phyloP scores from a whole-genome alignment of 2,329 filamentous ascomycete species.

The Curvularia eragrostidis region DNA sequence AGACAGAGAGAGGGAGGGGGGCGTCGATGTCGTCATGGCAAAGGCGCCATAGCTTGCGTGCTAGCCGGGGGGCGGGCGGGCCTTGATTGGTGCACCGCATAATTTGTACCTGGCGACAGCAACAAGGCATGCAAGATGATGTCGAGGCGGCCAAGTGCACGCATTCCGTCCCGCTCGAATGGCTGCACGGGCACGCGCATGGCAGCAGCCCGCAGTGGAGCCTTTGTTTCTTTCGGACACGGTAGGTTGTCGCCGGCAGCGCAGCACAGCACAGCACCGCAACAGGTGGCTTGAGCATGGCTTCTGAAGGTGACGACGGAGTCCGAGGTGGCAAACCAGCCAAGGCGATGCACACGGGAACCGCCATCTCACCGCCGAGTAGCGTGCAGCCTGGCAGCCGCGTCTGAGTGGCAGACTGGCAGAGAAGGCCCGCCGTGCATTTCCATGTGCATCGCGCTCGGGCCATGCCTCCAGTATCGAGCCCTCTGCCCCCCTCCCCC shows the following conservation, averaged over 20 bases:
- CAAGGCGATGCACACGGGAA: slow-evolving; percentile 15
- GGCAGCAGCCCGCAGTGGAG: background rate
- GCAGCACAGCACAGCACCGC: background rate
- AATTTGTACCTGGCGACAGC: slow-evolving; percentile 23
- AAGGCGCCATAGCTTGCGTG: slow-evolving; percentile 8
- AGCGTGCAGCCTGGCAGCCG: background rate
- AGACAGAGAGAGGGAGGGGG: slow-evolving; percentile 22
- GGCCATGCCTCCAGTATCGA: background rate
- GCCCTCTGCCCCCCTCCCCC: slow-evolving; percentile 1
- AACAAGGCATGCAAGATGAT: slow-evolving; percentile 27
- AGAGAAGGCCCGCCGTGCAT: slow-evolving; percentile 31
- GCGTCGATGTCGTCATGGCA: slow-evolving; percentile 23
- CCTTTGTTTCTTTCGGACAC: background rate
- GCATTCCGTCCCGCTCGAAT: slow-evolving; percentile 18
- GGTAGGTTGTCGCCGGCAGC: background rate
- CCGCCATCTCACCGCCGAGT: slow-evolving; percentile 32
- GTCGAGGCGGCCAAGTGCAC: slow-evolving; percentile 26
- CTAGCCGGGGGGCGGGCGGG: slow-evolving; percentile 7
- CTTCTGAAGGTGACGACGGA: slow-evolving; percentile 2
- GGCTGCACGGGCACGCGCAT: background rate
- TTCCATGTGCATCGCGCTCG: slow-evolving; percentile 13
- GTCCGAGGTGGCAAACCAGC: slow-evolving; percentile 19
- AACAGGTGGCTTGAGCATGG: slow-evolving; percentile 9
- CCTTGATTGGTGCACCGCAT: slow-evolving; percentile 26
- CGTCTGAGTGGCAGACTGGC: slow-evolving; percentile 27